Evolutionary conservation across 176 grass and related monocot genomes (phyloP).

Genomic region (Zoysia japonica): DNA sequence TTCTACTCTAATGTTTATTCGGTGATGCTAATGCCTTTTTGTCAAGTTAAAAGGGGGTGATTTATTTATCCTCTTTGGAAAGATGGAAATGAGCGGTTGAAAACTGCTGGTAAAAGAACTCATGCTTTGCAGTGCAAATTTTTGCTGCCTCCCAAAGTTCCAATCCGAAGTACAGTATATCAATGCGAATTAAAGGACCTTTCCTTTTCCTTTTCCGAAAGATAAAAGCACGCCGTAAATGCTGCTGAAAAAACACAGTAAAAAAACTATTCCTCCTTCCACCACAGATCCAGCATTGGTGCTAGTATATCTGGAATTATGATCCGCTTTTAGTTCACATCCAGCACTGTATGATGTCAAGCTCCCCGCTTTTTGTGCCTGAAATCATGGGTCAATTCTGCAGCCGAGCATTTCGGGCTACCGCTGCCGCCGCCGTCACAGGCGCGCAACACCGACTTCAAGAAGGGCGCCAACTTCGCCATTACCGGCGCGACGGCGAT

Average conservation of each 20-base stretch:
- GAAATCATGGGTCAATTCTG: background rate
- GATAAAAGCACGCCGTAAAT: background rate
- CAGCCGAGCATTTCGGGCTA: slow-evolving; percentile 80
- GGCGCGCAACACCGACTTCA: slow-evolving; percentile 56
- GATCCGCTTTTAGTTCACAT: background rate
- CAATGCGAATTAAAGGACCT: slow-evolving; percentile 9
- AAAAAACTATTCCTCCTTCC: slow-evolving; percentile 10
- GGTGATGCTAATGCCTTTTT: background rate
- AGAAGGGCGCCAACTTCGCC: slow-evolving; percentile 77
- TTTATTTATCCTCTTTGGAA: background rate
- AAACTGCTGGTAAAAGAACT: slow-evolving; percentile 21
- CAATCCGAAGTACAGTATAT: background rate
- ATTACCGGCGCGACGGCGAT: slow-evolving; percentile 70
- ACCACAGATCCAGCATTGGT: background rate
- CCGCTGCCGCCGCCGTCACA: slow-evolving; percentile 75
- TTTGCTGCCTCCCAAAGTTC: slow-evolving; percentile 19
- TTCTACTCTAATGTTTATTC: background rate
- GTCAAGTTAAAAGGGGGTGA: background rate
- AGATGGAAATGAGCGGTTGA: slow-evolving; percentile 15
- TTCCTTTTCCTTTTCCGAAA: background rate
- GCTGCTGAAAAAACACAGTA: no score
- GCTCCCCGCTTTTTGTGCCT: background rate
- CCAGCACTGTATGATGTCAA: background rate
- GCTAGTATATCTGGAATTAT: background rate
- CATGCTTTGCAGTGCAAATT: slow-evolving; percentile 36